Conservation (phyloP, 352 stramenopile genomes). For the Globisporangium cylindrosporum region DNA sequence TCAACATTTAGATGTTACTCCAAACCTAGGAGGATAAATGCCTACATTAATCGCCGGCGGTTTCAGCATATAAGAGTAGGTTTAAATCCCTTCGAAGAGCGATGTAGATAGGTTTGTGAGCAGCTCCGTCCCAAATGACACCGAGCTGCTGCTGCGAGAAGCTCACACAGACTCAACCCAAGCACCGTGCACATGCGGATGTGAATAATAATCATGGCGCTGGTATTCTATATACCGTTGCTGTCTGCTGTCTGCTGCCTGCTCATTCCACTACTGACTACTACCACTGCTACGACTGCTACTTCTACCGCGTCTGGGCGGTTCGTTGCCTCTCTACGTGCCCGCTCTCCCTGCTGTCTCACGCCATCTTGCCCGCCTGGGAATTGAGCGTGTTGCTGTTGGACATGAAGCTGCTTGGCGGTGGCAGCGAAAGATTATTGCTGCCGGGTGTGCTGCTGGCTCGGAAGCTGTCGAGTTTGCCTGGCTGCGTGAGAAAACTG, state of each 20-base stretch:
- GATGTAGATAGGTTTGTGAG: too few relatives aligned
- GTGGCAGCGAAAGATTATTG: constrained; percentile 25
- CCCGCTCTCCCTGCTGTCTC: constrained; percentile 33
- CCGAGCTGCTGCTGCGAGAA: too few relatives aligned
- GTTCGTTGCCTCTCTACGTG: neutral
- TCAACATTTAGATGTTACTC: too few relatives aligned
- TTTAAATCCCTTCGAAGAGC: too few relatives aligned
- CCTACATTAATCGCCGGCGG: too few relatives aligned
- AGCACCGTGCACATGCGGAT: too few relatives aligned
- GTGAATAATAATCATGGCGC: neutral
- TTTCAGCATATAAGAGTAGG: too few relatives aligned
- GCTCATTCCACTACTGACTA: neutral
- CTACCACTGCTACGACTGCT: constrained; percentile 1
- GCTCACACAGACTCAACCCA: too few relatives aligned
- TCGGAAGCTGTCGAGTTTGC: constrained; percentile 65
- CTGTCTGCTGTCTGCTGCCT: neutral
- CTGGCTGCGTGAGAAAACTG: constrained; percentile 66
- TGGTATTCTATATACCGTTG: neutral
- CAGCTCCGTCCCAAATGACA: too few relatives aligned
- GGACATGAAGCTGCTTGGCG: constrained; percentile 53
- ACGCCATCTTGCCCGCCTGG: constrained; percentile 59
- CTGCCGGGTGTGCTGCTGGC: constrained; percentile 32
- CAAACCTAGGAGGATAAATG: too few relatives aligned
- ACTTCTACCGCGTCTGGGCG: neutral
- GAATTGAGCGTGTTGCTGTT: constrained; percentile 25